These are phyloP conservation scores for Scheffersomyces lignicola DNA, from an alignment of 1,139 yeast species.

Conservation along the genomic window DNA sequence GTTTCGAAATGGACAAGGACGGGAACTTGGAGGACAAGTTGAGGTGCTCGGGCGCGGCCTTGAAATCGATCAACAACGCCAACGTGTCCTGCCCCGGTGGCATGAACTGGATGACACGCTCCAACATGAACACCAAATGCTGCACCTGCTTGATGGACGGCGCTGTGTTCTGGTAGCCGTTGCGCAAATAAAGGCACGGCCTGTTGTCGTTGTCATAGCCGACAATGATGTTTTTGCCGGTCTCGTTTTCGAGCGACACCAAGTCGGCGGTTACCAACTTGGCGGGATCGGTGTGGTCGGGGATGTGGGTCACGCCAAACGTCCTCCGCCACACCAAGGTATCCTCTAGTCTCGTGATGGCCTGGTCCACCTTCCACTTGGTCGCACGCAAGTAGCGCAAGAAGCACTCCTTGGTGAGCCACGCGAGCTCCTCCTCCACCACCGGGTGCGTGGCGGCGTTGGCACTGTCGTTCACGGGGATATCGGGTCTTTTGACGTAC, in stretches of 20 bases:
- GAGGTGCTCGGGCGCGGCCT: conserved; percentile 51
- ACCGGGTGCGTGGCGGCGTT: conserved; percentile 23
- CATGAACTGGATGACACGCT: conserved; percentile 88
- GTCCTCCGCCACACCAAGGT: conserved; percentile 91
- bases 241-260: conserved; percentile 69
- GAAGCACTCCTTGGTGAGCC: conserved; percentile 90
- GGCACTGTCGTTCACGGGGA: conserved; percentile 23
- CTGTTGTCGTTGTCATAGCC: conserved; percentile 89
- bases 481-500: conserved; percentile 17
- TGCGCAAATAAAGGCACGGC: conserved; percentile 86
- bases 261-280: conserved; percentile 58
- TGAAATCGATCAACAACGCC: conserved; percentile 87
- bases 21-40: conserved; percentile 45
- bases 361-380: conserved; percentile 75
- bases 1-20: conserved; percentile 55
- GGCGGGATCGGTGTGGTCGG: conserved; percentile 37
- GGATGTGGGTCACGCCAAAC: conserved; percentile 73
- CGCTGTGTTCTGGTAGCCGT: conserved; percentile 92
- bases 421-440: conserved; percentile 67
- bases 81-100: conserved; percentile 94
- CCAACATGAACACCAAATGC: conserved; percentile 88
- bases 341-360: conserved; percentile 70
- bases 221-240: conserved; percentile 85
- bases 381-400: conserved; percentile 87
- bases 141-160: conserved; percentile 87